phyloP scores from a whole-genome alignment of 108 stramenopile species.

The Nitzschia sp. region DNA sequence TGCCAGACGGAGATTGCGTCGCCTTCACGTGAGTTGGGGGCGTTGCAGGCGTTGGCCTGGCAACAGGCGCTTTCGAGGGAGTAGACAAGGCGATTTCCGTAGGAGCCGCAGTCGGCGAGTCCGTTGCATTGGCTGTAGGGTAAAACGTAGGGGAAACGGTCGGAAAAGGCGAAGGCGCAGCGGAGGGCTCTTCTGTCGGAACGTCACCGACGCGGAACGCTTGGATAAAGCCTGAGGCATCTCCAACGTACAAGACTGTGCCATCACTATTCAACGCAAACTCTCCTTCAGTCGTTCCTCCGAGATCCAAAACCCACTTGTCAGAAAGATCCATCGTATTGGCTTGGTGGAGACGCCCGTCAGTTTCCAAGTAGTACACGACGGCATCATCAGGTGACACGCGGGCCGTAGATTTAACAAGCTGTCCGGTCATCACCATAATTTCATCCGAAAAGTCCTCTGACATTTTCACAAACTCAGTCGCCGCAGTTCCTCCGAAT shows the following conservation, averaged over 20 bases:
- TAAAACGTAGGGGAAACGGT: neutral
- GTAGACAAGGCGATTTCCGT: neutral
- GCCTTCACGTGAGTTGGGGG: neutral
- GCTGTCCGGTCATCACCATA: neutral
- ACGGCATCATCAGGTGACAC: conserved; percentile 9
- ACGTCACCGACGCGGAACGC: conserved; percentile 22
- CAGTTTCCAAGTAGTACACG: conserved; percentile 21
- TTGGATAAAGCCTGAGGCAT: conserved; percentile 9
- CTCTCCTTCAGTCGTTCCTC: neutral
- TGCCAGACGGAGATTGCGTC: neutral
- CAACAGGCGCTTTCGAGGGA: neutral
- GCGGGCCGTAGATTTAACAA: conserved; percentile 13
- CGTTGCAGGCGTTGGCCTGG: neutral
- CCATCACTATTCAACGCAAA: conserved; percentile 26
- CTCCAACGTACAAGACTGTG: conserved; percentile 18
- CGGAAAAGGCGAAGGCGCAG: conserved; percentile 5
- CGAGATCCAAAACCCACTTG: conserved; percentile 12
- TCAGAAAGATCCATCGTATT: neutral
- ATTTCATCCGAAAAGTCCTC: neutral
- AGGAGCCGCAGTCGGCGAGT: neutral
- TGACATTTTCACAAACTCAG: conserved; percentile 8
- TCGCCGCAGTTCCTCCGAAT: conserved; percentile 22
- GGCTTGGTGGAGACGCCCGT: conserved; percentile 11
- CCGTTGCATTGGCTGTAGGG: neutral
- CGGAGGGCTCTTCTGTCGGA: conserved; percentile 16